phyloP scores from a whole-genome alignment of 1,284 basidiomycete genomes.

The Ceratobasidium papillatum region DNA sequence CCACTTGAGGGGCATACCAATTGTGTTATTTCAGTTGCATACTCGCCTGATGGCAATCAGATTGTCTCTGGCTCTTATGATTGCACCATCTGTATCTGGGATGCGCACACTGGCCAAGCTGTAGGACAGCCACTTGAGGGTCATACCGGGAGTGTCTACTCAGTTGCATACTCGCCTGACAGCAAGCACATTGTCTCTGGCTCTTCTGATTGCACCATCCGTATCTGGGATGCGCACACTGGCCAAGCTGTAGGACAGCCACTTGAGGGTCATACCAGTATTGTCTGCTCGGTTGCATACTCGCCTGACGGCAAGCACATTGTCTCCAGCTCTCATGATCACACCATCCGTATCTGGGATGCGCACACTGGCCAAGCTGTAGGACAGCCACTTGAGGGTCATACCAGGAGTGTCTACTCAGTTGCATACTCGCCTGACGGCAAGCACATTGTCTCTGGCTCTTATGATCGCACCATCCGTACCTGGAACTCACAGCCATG shows the following conservation, averaged over 20 bases:
- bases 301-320: not conserved
- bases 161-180: conserved; percentile 10
- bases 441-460: conserved; percentile 7
- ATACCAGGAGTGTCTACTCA: not conserved
- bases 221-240: conserved; percentile 12
- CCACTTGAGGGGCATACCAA: too few species aligned
- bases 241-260: not conserved
- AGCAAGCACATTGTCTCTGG: conserved; percentile 7
- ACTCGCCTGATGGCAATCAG: not conserved
- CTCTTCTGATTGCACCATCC: conserved; percentile 11
- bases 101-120: not conserved
- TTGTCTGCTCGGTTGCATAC: not conserved
- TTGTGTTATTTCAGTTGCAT: not conserved
- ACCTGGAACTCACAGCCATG: conserved; percentile 3
- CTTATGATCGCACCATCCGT: conserved; percentile 3
- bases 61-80: not conserved
- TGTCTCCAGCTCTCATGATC: not conserved
- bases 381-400: too few species aligned
- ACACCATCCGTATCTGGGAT: conserved; percentile 23
- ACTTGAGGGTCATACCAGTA: too few species aligned
- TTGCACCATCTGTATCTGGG: conserved; percentile 20
- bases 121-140: too few species aligned
- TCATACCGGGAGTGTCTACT: too few species aligned
- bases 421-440: conserved; percentile 17
- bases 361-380: not conserved